These are phyloP conservation scores for Kandelia obovata DNA, from an alignment of 345 rosid genomes.

Conservation along the genomic window DNA sequence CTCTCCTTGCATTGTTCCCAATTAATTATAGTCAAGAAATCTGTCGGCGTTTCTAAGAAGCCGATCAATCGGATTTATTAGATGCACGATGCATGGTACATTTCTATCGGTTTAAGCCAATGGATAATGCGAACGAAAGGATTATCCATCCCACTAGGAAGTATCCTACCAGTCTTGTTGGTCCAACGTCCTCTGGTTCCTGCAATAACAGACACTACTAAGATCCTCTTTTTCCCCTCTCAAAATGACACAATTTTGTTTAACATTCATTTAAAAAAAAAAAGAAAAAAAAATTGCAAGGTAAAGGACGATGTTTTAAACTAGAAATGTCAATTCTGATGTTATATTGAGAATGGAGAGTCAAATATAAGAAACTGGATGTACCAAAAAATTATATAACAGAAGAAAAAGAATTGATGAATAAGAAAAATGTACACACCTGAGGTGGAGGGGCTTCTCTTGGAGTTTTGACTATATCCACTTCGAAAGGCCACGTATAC, in stretches of 20 bases:
- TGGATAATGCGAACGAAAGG: conserved; percentile 49
- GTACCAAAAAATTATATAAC: too few relatives aligned
- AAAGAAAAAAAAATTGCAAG: too few relatives aligned
- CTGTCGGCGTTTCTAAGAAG: too few relatives aligned
- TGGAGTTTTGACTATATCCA: conserved; percentile 44
- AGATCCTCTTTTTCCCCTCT: too few relatives aligned
- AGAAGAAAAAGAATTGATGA: not conserved
- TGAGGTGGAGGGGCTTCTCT: conserved; percentile 52
- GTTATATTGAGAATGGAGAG: too few relatives aligned
- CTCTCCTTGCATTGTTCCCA: too few relatives aligned
- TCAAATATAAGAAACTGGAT: not conserved
- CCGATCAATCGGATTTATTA: too few relatives aligned
- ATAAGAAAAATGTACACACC: conserved; percentile 25
- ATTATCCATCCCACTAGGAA: conserved; percentile 63
- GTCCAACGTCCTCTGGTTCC: conserved; percentile 76
- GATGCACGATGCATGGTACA: not conserved
- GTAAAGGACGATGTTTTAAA: too few relatives aligned
- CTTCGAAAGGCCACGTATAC: conserved; percentile 78
- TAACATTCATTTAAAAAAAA: too few relatives aligned
- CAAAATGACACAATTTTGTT: too few relatives aligned
- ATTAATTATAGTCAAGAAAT: too few relatives aligned
- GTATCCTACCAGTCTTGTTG: conserved; percentile 71
- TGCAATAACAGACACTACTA: conserved; percentile 14
- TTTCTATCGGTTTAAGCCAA: conserved; percentile 50
- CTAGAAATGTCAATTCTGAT: too few relatives aligned